phyloP scores from a whole-genome alignment of 768 basidiomycete species.

The Sarcomyxa edulis region DNA sequence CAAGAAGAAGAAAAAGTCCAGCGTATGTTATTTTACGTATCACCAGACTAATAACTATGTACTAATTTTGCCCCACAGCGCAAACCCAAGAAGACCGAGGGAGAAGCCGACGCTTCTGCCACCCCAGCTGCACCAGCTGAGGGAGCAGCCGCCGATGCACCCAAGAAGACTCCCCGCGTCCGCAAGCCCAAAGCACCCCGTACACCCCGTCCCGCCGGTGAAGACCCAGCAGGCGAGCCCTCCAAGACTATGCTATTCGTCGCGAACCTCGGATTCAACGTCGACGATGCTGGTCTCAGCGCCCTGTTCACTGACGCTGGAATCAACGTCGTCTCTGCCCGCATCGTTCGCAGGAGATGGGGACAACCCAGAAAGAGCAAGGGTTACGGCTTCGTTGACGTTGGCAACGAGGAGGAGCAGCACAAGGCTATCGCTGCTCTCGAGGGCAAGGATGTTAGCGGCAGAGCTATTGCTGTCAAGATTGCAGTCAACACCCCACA shows the following conservation, averaged over 20 bases:
- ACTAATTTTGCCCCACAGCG: slow-evolving; percentile 37
- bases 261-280: slow-evolving; percentile 94
- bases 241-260: slow-evolving; percentile 91
- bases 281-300: slow-evolving; percentile 79
- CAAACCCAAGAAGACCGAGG: slow-evolving; percentile 48
- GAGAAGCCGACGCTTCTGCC: slow-evolving; percentile 31
- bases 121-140: slow-evolving; percentile 27
- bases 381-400: slow-evolving; percentile 98
- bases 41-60: slow-evolving; percentile 8
- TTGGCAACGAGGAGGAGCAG: slow-evolving; percentile 85
- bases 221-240: slow-evolving; percentile 83
- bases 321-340: slow-evolving; percentile 78
- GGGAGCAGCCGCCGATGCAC: slow-evolving; percentile 26
- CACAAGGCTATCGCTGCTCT: slow-evolving; percentile 84
- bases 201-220: slow-evolving; percentile 64
- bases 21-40: slow-evolving; percentile 38
- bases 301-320: slow-evolving; percentile 84
- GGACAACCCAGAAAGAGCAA: slow-evolving; percentile 86
- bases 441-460: slow-evolving; percentile 84
- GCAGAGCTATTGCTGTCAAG: slow-evolving; percentile 87
- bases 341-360: slow-evolving; percentile 83
- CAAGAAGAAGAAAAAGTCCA: slow-evolving; percentile 76
- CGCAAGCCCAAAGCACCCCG: slow-evolving; percentile 59
- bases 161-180: slow-evolving; percentile 45
- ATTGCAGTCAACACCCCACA: slow-evolving; percentile 84